phyloP scores from a whole-genome alignment of 2,329 filamentous ascomycete species.

The Didymella arachidicola region DNA sequence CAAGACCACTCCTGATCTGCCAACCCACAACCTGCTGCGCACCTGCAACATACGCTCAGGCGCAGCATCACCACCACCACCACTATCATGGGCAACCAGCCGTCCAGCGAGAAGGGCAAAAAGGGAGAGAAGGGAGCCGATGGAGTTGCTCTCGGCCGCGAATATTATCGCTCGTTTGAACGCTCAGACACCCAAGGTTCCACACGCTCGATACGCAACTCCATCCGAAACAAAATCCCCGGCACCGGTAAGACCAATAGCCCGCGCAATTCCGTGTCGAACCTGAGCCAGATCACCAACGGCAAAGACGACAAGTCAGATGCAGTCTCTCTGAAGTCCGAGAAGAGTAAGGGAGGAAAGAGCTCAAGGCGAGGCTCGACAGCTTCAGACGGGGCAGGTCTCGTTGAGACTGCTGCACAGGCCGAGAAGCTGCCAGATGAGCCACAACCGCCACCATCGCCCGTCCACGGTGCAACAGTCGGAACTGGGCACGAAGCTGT shows the following conservation, averaged over 20 bases:
- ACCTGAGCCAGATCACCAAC: conserved; percentile 55
- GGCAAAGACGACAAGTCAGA: conserved; percentile 74
- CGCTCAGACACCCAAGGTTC: conserved; percentile 94
- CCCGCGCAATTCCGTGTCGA: conserved; percentile 74
- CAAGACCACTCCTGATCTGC: conserved; percentile 16
- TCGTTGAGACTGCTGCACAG: conserved; percentile 44
- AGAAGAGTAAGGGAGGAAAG: conserved; percentile 61
- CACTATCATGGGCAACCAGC: conserved; percentile 74
- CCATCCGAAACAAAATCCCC: conserved; percentile 87
- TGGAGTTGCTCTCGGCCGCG: conserved; percentile 73
- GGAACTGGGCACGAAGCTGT: conserved; percentile 79
- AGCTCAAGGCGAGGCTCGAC: conserved; percentile 48
- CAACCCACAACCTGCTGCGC: conserved; percentile 16
- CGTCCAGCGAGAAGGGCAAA: conserved; percentile 65
- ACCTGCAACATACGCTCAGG: conserved; percentile 18
- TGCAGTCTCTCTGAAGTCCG: conserved; percentile 76
- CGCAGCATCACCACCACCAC: conserved; percentile 38
- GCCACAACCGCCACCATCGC: conserved; percentile 75
- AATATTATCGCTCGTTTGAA: conserved; percentile 83
- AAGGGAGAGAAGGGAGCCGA: conserved; percentile 56
- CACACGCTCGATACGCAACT: conserved; percentile 80
- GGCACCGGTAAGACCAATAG: conserved; percentile 75
- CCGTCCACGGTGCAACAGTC: conserved; percentile 78
- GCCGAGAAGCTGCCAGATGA: conserved; percentile 42
- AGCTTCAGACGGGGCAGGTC: conserved; percentile 43